Conservation (phyloP, 495 filamentous ascomycete species). For the Trichoderma orchidacearum region DNA sequence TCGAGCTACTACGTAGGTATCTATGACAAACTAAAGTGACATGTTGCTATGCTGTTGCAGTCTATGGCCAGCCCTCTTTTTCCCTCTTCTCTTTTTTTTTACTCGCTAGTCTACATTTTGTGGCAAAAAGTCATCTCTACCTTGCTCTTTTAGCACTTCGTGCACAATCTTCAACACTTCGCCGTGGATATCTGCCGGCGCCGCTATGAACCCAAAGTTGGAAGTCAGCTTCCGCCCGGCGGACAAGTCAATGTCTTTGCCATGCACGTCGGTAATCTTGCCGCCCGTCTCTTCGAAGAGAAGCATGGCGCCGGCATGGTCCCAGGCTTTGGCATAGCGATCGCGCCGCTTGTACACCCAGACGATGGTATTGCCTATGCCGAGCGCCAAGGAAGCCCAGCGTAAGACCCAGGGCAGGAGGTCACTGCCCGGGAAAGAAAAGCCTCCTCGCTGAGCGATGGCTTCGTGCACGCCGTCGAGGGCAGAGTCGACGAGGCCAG, state of each 20-base stretch:
- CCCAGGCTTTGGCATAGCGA: constrained; percentile 53
- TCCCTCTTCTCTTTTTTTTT: not conserved
- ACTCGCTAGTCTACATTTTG: not conserved
- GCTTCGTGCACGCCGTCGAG: constrained; percentile 26
- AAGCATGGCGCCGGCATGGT: constrained; percentile 57
- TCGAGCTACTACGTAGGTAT: too few relatives aligned
- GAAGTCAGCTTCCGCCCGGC: constrained; percentile 26
- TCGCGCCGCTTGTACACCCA: constrained; percentile 42
- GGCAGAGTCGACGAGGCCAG: constrained; percentile 24
- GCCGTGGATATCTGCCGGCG: constrained; percentile 19
- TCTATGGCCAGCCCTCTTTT: not conserved
- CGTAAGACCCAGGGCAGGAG: constrained; percentile 52
- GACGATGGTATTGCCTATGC: constrained; percentile 44
- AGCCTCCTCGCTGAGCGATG: constrained; percentile 31
- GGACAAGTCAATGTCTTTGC: constrained; percentile 33
- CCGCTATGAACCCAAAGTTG: constrained; percentile 38
- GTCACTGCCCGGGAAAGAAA: constrained; percentile 37
- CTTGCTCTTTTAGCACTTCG: constrained; percentile 16
- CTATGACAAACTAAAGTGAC: too few relatives aligned
- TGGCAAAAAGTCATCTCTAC: constrained; percentile 15
- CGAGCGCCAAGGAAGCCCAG: constrained; percentile 47
- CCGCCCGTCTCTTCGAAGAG: constrained; percentile 53
- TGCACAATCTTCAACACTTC: constrained; percentile 19
- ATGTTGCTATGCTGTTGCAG: too few relatives aligned
- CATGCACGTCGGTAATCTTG: constrained; percentile 46